Conservation (phyloP, 2,329 filamentous ascomycete species). For the Aspergillus unguis region DNA sequence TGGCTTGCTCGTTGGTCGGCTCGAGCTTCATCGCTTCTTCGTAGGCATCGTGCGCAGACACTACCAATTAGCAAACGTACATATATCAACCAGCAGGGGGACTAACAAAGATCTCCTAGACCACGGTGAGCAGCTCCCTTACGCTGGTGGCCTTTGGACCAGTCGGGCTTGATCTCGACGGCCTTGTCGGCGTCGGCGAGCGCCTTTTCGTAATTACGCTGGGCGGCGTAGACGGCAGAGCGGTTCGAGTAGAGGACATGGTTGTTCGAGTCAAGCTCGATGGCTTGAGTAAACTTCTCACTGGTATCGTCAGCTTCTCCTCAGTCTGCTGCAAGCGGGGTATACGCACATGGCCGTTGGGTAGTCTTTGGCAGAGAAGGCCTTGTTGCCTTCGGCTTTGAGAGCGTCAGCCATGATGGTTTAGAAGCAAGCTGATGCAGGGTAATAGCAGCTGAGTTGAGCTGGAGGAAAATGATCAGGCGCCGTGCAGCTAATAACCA, state of each 20-base stretch:
- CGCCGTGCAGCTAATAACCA: slow-evolving; percentile 19
- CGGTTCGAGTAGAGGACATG: slow-evolving; percentile 98
- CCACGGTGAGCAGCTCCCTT: slow-evolving; percentile 92
- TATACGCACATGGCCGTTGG: slow-evolving; percentile 82
- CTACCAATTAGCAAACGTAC: slow-evolving; percentile 30
- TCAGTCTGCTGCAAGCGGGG: slow-evolving; percentile 16
- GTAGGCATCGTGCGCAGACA: slow-evolving; percentile 84
- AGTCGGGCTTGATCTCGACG: slow-evolving; percentile 92
- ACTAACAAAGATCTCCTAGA: slow-evolving; percentile 69
- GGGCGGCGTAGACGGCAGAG: slow-evolving; percentile 81
- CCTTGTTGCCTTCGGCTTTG: slow-evolving; percentile 97
- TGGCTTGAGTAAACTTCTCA: slow-evolving; percentile 91
- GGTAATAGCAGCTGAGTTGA: neutral
- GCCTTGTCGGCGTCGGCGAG: slow-evolving; percentile 90
- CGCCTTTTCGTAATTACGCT: slow-evolving; percentile 81
- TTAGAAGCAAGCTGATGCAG: no score
- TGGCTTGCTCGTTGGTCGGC: slow-evolving; percentile 85
- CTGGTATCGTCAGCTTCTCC: slow-evolving; percentile 46
- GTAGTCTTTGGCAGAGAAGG: slow-evolving; percentile 97
- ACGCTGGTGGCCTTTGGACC: slow-evolving; percentile 93
- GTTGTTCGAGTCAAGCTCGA: slow-evolving; percentile 80
- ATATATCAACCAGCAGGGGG: neutral
- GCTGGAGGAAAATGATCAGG: slow-evolving; percentile 9
- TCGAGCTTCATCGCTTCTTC: slow-evolving; percentile 93
- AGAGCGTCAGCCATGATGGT: slow-evolving; percentile 68